Evolutionary conservation across 148 eudicot species (phyloP), one percentile per base, ranked within the genome.

Genomic region (Euryodendron excelsum): DNA sequence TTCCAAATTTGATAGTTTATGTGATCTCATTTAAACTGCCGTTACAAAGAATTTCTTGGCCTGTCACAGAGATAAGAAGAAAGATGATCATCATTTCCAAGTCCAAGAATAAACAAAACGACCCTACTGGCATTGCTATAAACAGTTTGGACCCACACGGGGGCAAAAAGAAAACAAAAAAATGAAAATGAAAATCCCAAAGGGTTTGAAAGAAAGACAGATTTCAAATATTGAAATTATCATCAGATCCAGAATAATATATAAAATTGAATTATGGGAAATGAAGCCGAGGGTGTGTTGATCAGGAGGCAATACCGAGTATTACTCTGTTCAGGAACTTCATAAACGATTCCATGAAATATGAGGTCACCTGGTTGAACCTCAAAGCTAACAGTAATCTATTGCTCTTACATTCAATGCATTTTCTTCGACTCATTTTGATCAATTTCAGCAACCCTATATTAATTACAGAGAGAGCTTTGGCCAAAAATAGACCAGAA

Each of bases 41-140:
- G 79, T 78, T 41, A 41, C 83, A 53, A 87, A 86, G 68, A 84
- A 83, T 78, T 77, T 87, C 88, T 89, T 91, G 56, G 87, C 88
- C 94, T 91, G 92, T 21, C 80, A 78, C 73, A 37, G 20, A 33
- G 6, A 53, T 7, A 31, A 53, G 63, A 72, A 72, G 18, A 55
- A 53, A 71, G 20, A 48, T 30, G 13, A 52, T 71, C 59, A 31
- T 8, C n/a, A n/a, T n/a, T n/a, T 48, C 30, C 60, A 50, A 30
- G 74, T 30, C 23, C 4, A 13, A 47, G 56, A 34, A 53, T 9
- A 21, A 72, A 55, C 30, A 33, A 15, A 69, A 50, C 7, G 8
- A 28, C 74, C 25, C 59, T 48, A 34, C 17, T 31, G 20, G 20
- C 27, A 34, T 33, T 0, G 45, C 36, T 4, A 30, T 10, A 62